These are phyloP conservation scores for Claviceps citrina DNA, from an alignment of 2,329 filamentous ascomycete genomes.

Conservation along the genomic window DNA sequence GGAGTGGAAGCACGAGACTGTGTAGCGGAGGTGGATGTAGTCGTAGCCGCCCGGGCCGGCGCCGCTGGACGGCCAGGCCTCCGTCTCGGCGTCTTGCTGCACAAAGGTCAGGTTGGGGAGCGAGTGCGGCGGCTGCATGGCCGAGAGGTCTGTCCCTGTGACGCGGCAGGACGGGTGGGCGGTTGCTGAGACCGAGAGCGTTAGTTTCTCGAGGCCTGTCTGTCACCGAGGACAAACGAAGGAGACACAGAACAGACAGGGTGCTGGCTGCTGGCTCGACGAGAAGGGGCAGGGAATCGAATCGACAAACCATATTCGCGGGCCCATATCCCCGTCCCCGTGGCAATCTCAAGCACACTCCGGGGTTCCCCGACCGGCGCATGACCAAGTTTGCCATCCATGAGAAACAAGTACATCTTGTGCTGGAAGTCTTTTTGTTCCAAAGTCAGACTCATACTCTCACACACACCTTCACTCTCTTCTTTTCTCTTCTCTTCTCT, in stretches of 20 bases:
- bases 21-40: conserved; percentile 36
- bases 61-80: conserved; percentile 32
- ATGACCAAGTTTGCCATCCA: conserved; percentile 27
- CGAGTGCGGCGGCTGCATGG: conserved; percentile 24
- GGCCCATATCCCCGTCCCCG: conserved; percentile 37
- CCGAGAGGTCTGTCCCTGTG: conserved; percentile 31
- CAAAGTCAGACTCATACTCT: too few relatives aligned
- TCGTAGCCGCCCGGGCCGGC: conserved; percentile 33
- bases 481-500: too few relatives aligned
- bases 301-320: conserved; percentile 26
- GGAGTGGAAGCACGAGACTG: conserved; percentile 35
- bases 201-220: too few relatives aligned
- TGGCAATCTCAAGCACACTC: conserved; percentile 34
- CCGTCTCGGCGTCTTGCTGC: conserved; percentile 35
- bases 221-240: too few relatives aligned
- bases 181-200: conserved; percentile 15
- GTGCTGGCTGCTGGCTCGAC: too few relatives aligned
- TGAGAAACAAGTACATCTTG: conserved; percentile 20
- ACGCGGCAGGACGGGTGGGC: conserved; percentile 24
- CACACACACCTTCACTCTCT: too few relatives aligned
- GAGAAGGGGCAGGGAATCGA: too few relatives aligned
- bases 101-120: conserved; percentile 37
- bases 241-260: too few relatives aligned
- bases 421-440: conserved; percentile 21
- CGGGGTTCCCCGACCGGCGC: conserved; percentile 27